These are phyloP conservation scores for Tolypocladium cylindrosporum DNA, from an alignment of 2,329 filamentous ascomycete species.

Conservation along the genomic window DNA sequence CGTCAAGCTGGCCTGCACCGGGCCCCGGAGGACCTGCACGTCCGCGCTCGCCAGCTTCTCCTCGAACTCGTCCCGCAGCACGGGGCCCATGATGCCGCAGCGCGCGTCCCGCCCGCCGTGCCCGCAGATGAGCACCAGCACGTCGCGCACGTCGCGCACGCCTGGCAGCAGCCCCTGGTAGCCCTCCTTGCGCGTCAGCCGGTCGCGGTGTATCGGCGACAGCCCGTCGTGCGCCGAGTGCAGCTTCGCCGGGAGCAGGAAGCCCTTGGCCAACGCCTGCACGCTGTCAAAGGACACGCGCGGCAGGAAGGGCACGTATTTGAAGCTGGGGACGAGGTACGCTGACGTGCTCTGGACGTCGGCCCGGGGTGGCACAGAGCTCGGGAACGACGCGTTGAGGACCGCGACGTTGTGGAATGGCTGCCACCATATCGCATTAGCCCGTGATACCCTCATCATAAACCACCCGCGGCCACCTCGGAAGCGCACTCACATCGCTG, in stretches of 20 bases:
- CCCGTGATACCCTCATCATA: too few relatives aligned
- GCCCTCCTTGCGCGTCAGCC: conserved; percentile 37
- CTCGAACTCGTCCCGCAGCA: conserved; percentile 63
- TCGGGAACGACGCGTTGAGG: conserved; percentile 65
- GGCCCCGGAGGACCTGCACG: conserved; percentile 35
- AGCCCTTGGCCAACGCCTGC: conserved; percentile 52
- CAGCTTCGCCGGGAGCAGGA: conserved; percentile 52
- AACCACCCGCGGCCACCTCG: background rate
- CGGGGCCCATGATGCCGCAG: conserved; percentile 71
- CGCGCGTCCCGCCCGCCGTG: conserved; percentile 73
- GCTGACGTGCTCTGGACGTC: conserved; percentile 49
- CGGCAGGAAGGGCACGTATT: conserved; percentile 64
- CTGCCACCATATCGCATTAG: conserved; percentile 30
- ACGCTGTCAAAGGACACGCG: conserved; percentile 46
- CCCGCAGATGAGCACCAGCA: conserved; percentile 78
- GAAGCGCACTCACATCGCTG: conserved; percentile 49
- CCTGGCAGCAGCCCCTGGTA: conserved; percentile 41
- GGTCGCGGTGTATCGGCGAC: conserved; percentile 46
- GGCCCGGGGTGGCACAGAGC: conserved; percentile 34
- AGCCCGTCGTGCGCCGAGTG: conserved; percentile 52
- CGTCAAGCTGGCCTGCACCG: conserved; percentile 23
- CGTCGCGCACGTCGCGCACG: conserved; percentile 53
- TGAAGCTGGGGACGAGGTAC: conserved; percentile 76
- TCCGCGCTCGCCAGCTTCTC: conserved; percentile 40
- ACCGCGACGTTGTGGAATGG: conserved; percentile 75